A percentile compares a stretch with the other conserved stretches of the same genome.
These are phyloP conservation scores for Musa acuminata DNA, from an alignment of 176 grass and related monocot species.

Conservation along the genomic window DNA sequence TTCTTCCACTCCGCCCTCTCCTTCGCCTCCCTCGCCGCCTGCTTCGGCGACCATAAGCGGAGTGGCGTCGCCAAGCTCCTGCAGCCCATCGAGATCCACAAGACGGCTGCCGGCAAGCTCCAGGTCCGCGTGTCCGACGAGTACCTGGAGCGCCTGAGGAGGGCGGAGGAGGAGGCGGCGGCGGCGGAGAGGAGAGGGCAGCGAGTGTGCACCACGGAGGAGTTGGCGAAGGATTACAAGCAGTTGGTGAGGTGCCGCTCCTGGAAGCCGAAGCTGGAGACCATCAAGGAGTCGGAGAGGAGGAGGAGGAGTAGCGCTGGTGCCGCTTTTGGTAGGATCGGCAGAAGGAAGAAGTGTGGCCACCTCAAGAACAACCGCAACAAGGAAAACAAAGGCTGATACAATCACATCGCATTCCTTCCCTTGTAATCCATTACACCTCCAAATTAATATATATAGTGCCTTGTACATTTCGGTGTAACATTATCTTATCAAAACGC, in stretches of 20 bases:
- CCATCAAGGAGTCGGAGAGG: constrained; percentile 15
- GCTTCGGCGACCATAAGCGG: not conserved
- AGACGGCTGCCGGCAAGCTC: constrained; percentile 8
- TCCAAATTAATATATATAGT: not conserved
- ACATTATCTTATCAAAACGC: not conserved
- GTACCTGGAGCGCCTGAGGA: constrained; percentile 12
- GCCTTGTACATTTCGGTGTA: not conserved
- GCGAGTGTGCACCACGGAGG: constrained; percentile 24
- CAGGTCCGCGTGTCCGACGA: constrained; percentile 9
- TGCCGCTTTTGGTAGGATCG: not conserved
- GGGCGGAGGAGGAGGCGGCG: constrained; percentile 2
- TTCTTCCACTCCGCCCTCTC: constrained; percentile 18
- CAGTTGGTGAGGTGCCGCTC: constrained; percentile 17
- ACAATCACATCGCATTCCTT: not conserved
- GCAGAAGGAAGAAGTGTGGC: not conserved
- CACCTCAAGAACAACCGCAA: not conserved
- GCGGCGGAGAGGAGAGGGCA: not conserved
- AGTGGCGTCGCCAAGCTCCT: not conserved
- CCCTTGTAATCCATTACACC: not conserved
- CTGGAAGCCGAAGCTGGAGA: constrained; percentile 27
- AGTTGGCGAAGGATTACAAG: constrained; percentile 24
- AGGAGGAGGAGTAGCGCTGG: not conserved
- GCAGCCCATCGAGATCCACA: constrained; percentile 17
- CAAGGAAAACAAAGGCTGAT: not conserved
- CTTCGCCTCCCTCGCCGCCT: constrained; percentile 22